Evolutionary conservation across 805 yeast species (phyloP), one percentile per base, ranked within the genome.

Genomic region (Wickerhamomyces chambardii): DNA sequence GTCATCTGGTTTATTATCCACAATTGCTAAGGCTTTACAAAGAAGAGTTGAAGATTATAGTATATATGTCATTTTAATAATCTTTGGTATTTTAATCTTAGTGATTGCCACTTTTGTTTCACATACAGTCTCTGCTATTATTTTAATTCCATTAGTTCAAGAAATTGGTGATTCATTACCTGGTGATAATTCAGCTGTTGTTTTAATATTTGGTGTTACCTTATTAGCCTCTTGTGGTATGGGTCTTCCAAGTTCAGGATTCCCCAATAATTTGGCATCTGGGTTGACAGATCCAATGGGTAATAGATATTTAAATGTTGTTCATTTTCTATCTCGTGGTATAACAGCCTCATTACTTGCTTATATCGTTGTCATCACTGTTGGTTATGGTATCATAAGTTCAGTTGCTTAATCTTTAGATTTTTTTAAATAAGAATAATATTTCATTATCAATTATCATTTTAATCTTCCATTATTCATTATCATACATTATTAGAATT

Each of bases 191-290:
- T 90, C 97, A 17, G 59, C 68, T 2, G 60, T 60, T 7, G 45
- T 63, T 21, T 42, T 64, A 33, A 59, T 63, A 34, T 63, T 64
- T 34, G 64, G 64, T 31, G 56, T 63, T 38, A 70, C 87, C 28
- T 55, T 89, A 33, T 61, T 87, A 45, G 79, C 90, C 21, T 90
- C 97, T 0, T 79, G 84, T 27, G 98, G 97, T 2, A 92, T 92
- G 97, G 97, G 96, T 2, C 64, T 92, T 36, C 97, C 98, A 21
- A 92, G 97, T 0, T 84, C 95, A 3, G 97, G 98, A 0, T 90
- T 92, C 66, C 98, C 98, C 5, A 92, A 92, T 50, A 96, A 92
- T 26, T 87, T 97, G 0, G 98, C 97, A 0, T 86, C 92, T 42
- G 87, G 97, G 39, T 76, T 87, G 76, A 78, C 89, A 6, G 95